These are phyloP conservation scores for Pseudogymnoascus sp. DNA, from an alignment of 2,329 filamentous ascomycete genomes.

Conservation along the genomic window DNA sequence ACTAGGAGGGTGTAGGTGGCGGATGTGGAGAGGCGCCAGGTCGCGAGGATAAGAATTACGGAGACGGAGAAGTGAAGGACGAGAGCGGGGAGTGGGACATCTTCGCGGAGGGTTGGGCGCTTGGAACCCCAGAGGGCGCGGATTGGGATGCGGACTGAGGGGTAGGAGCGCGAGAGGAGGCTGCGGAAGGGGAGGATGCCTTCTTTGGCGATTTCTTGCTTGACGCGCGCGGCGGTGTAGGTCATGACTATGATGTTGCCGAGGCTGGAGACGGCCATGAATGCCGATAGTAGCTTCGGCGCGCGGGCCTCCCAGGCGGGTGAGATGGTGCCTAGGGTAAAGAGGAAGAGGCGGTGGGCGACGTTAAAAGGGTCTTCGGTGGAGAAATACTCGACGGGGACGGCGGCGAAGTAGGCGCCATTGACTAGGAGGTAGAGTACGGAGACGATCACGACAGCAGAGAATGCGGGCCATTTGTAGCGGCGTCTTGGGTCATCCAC, in stretches of 20 bases:
- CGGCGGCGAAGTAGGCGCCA: slow-evolving; percentile 39
- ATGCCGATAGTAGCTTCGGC: slow-evolving; percentile 39
- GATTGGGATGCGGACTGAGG: not conserved
- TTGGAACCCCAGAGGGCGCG: slow-evolving; percentile 25
- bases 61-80: slow-evolving; percentile 1
- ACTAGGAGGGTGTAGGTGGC: slow-evolving; percentile 31
- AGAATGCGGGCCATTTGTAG: slow-evolving; percentile 33
- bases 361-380: slow-evolving; percentile 25
- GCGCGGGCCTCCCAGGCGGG: slow-evolving; percentile 21
- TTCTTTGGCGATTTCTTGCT: slow-evolving; percentile 56
- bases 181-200: slow-evolving; percentile 46
- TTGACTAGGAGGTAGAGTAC: slow-evolving; percentile 37
- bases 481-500: slow-evolving; percentile 34
- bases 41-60: slow-evolving; percentile 16
- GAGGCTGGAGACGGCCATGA: slow-evolving; percentile 48
- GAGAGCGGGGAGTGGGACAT: slow-evolving; percentile 31
- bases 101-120: slow-evolving; percentile 25
- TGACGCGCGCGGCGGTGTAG: slow-evolving; percentile 49
- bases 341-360: slow-evolving; percentile 33
- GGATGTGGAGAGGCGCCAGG: slow-evolving; percentile 19
- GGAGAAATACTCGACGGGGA: slow-evolving; percentile 26
- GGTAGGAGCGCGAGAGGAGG: slow-evolving; percentile 37
- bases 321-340: slow-evolving; percentile 30
- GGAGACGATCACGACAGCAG: slow-evolving; percentile 30
- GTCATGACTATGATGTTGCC: slow-evolving; percentile 54